Evolutionary conservation across 306 rosid genomes (phyloP).

Genomic region (Gastrolobium bilobum): DNA sequence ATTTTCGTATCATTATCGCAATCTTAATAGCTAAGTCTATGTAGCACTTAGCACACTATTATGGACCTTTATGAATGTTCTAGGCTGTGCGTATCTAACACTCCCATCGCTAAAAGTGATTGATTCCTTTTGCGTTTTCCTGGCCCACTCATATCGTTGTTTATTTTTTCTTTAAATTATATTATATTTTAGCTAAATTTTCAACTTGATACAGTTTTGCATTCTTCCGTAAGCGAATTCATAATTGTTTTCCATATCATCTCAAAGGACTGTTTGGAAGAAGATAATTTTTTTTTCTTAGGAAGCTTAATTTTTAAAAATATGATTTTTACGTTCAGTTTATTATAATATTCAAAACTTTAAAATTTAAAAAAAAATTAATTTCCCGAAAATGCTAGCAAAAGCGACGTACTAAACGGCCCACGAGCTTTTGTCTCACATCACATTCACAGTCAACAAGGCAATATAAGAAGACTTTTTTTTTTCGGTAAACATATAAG

Average conservation of each 20-base stretch:
- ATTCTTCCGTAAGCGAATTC: neutral
- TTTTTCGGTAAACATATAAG: too few species aligned
- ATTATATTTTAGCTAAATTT: neutral
- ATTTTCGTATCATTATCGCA: constrained; percentile 49
- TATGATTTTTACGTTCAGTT: too few species aligned
- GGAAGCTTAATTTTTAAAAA: too few species aligned
- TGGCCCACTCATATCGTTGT: constrained; percentile 31
- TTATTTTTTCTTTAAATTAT: constrained; percentile 16
- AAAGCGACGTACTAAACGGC: too few species aligned
- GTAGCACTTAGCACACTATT: constrained; percentile 41
- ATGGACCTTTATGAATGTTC: constrained; percentile 56
- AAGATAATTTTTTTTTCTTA: too few species aligned
- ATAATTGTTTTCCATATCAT: constrained; percentile 1
- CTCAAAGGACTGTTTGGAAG: too few species aligned
- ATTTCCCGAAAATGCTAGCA: too few species aligned
- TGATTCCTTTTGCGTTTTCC: constrained; percentile 48
- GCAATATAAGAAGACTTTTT: neutral
- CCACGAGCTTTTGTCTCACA: constrained; percentile 21
- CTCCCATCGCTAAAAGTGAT: constrained; percentile 60
- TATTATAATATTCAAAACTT: too few species aligned
- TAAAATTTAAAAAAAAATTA: too few species aligned
- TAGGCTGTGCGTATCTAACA: constrained; percentile 63
- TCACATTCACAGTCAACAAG: constrained; percentile 11
- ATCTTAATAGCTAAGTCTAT: constrained; percentile 75
- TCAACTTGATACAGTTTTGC: neutral